phyloP scores from a whole-genome alignment of 2,329 filamentous ascomycete species.

The Talaromyces albobiverticillius region DNA sequence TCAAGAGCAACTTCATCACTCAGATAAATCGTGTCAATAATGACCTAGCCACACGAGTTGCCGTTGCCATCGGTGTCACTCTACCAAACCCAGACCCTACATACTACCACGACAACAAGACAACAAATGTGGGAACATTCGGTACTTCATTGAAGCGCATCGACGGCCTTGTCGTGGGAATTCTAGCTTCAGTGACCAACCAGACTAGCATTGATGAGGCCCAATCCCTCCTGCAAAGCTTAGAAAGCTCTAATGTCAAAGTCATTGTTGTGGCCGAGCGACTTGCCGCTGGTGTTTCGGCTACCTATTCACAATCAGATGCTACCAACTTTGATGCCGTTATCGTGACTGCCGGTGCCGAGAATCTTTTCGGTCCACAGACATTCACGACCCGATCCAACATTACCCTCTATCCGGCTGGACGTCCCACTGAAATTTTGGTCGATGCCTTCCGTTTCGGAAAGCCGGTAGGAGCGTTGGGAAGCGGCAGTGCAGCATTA shows the following conservation, averaged over 20 bases:
- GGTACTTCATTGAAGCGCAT: conserved; percentile 58
- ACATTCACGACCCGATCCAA: conserved; percentile 25
- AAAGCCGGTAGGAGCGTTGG: conserved; percentile 65
- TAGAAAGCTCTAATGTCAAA: conserved; percentile 47
- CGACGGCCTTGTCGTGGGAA: conserved; percentile 61
- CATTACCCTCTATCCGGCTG: conserved; percentile 61
- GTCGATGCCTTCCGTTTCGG: conserved; percentile 64
- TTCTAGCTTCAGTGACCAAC: conserved; percentile 52
- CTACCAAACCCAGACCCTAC: conserved; percentile 59
- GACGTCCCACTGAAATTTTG: conserved; percentile 63
- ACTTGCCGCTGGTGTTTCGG: conserved; percentile 54
- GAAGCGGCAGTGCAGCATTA: conserved; percentile 41
- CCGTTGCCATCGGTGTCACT: conserved; percentile 57
- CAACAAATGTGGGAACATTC: conserved; percentile 59
- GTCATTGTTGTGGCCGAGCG: conserved; percentile 61
- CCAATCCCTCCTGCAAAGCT: conserved; percentile 46
- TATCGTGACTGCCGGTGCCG: conserved; percentile 56
- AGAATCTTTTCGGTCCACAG: conserved; percentile 47
- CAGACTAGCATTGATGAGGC: conserved; percentile 50
- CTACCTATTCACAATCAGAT: conserved; percentile 64
- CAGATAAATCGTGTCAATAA: conserved; percentile 69
- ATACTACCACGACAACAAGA: conserved; percentile 69
- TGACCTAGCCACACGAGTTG: conserved; percentile 65
- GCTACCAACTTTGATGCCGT: conserved; percentile 48
- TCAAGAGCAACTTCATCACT: conserved; percentile 64